These are phyloP conservation scores for Tetragonia tetragonoides DNA, from an alignment of 148 eudicot genomes.

Conservation along the genomic window DNA sequence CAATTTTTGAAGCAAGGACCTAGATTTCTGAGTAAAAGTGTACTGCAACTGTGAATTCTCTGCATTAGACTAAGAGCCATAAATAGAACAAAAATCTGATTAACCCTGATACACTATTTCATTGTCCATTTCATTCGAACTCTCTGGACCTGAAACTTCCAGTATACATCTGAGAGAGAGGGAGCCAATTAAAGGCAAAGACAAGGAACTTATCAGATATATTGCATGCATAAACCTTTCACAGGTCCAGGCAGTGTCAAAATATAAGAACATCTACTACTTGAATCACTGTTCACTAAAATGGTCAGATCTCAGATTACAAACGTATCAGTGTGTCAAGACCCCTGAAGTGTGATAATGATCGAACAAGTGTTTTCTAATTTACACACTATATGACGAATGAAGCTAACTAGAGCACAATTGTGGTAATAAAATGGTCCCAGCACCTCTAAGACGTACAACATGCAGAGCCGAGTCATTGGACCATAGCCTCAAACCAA, in stretches of 20 bases:
- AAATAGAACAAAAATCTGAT: too few relatives aligned
- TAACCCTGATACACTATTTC: background rate
- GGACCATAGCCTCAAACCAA: constrained; percentile 1
- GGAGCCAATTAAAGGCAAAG: background rate
- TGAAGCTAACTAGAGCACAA: constrained; percentile 10
- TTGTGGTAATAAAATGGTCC: background rate
- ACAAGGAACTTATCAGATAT: background rate
- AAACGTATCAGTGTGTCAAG: background rate
- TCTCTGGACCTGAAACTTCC: background rate
- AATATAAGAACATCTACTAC: background rate
- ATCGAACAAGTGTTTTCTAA: constrained; percentile 13
- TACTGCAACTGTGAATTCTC: too few relatives aligned
- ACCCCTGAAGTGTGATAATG: constrained; percentile 8
- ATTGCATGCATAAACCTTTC: background rate
- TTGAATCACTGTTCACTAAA: constrained; percentile 4
- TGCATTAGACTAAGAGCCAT: too few relatives aligned
- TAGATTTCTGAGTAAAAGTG: too few relatives aligned
- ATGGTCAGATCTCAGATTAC: background rate
- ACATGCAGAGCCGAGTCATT: background rate
- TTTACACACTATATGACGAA: constrained; percentile 21
- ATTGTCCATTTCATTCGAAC: background rate
- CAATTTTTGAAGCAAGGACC: too few relatives aligned
- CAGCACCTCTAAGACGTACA: constrained; percentile 2
- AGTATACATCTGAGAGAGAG: background rate
- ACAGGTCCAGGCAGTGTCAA: background rate